phyloP scores from a whole-genome alignment of 768 basidiomycete species.

The Sarcodon aspratus region DNA sequence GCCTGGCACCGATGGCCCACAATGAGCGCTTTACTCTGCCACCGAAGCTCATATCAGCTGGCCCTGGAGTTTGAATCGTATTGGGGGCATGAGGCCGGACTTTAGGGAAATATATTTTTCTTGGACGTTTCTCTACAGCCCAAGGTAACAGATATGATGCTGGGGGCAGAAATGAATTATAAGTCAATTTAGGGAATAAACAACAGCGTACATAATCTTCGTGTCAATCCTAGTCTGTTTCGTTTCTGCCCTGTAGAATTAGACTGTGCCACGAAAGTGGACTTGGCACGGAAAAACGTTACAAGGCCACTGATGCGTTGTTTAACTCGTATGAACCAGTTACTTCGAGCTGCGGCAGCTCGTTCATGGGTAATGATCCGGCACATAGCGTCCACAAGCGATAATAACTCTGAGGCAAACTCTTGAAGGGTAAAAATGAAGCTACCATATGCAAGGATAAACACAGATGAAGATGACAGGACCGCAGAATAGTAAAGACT shows the following conservation, averaged over 20 bases:
- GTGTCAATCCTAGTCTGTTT: too few relatives aligned
- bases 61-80: conserved; percentile 71
- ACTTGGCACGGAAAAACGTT: neutral
- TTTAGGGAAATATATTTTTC: conserved; percentile 67
- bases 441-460: conserved; percentile 27
- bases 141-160: conserved; percentile 41
- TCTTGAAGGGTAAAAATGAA: conserved; percentile 97
- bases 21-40: conserved; percentile 57
- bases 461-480: neutral
- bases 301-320: neutral
- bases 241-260: too few relatives aligned
- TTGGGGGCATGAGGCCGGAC: conserved; percentile 75
- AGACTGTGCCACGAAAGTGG: too few relatives aligned
- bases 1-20: conserved; percentile 57
- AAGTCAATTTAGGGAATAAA: neutral
- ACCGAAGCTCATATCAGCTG: conserved; percentile 42
- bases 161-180: conserved; percentile 10
- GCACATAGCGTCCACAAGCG: conserved; percentile 75
- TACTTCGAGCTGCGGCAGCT: conserved; percentile 21
- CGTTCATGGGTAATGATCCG: conserved; percentile 64
- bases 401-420: conserved; percentile 74
- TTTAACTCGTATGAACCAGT: conserved; percentile 28
- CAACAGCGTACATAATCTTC: neutral
- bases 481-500: conserved; percentile 18
- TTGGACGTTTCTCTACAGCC: conserved; percentile 15